Evolutionary conservation across 139 green algal species (phyloP), one percentile per base, ranked within the genome.

Genomic region (Haematococcus sp.): DNA sequence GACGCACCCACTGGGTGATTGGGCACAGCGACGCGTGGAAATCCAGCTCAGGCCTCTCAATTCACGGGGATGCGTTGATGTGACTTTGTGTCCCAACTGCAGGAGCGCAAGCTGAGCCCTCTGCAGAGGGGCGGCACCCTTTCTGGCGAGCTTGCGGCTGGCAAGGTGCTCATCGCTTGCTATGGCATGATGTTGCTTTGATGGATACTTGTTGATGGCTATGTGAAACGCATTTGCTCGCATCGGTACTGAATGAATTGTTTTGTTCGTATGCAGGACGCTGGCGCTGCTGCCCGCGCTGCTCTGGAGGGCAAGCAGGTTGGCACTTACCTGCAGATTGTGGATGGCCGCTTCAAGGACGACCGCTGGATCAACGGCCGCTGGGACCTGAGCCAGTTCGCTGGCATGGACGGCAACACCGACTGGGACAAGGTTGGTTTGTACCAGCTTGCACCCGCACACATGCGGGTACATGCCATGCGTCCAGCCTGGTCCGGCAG

Each of bases 291-390:
- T 55, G 80, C 75, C 28, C 75, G 66, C 23, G 70, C 71, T 13
- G 71, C 68, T 16, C 32, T 66, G 3, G 30, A 32, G 17, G 80
- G 68, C 25, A 33, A 28, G 5, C 23, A n/a, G 3, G 56, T 44
- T 27, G 66, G n/a, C 19, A 51, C 40, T n/a, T 46, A 40, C 32
- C 75, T 89, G 56, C 73, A 87, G 56, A 76, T 95, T 32, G 80
- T 88, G 31, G 93, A 97, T 43, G 92, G 92, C 63, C 76, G 81
- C n/a, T 97, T 95, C 80, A 52, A 49, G 32, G 93, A 97, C 44
- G 87, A 88, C 81, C 87, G 93, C 55, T 98, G 93, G 93, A 79
- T 86, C 2, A 67, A 84, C 16, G 93, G 93, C 9, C 82, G 85
- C 63, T 97, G 92, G 91, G 82, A 90, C 43, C 63, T 93, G 40